These are phyloP conservation scores for Coleophoma eucalyptorum DNA, from an alignment of 2,329 filamentous ascomycete species.

Conservation along the genomic window DNA sequence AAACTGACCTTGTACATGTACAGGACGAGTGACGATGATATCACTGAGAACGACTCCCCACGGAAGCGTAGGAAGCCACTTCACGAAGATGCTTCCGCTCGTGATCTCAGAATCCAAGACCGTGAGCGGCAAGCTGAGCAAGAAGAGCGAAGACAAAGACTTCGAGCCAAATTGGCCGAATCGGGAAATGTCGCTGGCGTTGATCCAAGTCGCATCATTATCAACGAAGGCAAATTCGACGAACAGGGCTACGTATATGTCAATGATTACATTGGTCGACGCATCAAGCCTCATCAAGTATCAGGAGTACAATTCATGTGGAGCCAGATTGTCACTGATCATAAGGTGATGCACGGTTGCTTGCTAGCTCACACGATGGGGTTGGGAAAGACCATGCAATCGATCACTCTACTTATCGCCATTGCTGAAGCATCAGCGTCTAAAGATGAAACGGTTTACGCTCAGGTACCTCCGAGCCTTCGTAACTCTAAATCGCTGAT, in stretches of 20 bases:
- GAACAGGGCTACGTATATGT: constrained; percentile 61
- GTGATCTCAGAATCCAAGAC: constrained; percentile 51
- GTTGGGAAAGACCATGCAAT: constrained; percentile 88
- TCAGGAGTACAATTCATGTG: constrained; percentile 84
- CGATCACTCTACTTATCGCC: constrained; percentile 77
- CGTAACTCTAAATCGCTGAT: constrained; percentile 63
- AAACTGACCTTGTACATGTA: no score
- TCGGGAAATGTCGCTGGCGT: constrained; percentile 39
- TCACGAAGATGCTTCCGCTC: constrained; percentile 39
- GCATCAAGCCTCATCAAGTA: constrained; percentile 78
- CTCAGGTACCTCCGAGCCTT: constrained; percentile 67
- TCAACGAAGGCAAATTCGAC: constrained; percentile 64
- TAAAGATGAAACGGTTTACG: constrained; percentile 46
- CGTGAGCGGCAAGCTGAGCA: constrained; percentile 49
- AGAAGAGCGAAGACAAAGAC: constrained; percentile 43
- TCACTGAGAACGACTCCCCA: constrained; percentile 7
- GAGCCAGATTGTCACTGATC: constrained; percentile 68
- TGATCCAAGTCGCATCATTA: constrained; percentile 47
- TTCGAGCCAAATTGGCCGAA: constrained; percentile 41
- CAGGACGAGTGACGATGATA: constrained; percentile 5
- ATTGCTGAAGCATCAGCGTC: constrained; percentile 65
- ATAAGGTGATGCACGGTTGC: constrained; percentile 63
- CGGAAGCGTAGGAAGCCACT: constrained; percentile 34
- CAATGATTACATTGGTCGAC: constrained; percentile 55
- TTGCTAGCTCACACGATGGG: constrained; percentile 89